Percentiles rank a stretch among this genome's conserved stretches.
Evolutionary conservation across 2,329 filamentous ascomycete genomes (phyloP).

Genomic region (Westerdykella sp.): DNA sequence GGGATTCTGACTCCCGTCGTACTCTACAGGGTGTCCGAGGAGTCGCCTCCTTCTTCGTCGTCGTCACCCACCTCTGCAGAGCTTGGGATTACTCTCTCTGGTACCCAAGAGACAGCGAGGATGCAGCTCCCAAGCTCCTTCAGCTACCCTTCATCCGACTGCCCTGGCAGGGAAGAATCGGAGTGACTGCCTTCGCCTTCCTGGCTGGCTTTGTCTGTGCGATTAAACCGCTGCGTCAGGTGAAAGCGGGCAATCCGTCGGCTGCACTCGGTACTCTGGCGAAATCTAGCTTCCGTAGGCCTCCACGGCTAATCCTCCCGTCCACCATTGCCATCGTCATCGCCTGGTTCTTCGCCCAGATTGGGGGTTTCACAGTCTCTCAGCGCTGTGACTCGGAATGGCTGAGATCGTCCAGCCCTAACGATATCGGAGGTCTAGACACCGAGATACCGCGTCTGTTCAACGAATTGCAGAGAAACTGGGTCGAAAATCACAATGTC

Average conservation of each 20-base stretch:
- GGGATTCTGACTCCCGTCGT: conserved; percentile 3
- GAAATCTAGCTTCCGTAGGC: conserved; percentile 50
- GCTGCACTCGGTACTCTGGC: conserved; percentile 45
- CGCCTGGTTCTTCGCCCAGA: conserved; percentile 46
- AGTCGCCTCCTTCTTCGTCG: conserved; percentile 49
- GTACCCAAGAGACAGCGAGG: conserved; percentile 40
- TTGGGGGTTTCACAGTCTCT: conserved; percentile 46
- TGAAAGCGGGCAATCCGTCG: conserved; percentile 41
- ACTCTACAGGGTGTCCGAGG: conserved; percentile 45
- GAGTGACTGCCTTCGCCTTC: conserved; percentile 52
- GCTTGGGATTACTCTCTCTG: conserved; percentile 50
- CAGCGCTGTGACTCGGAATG: conserved; percentile 48
- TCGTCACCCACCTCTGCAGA: conserved; percentile 48
- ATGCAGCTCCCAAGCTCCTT: conserved; percentile 41
- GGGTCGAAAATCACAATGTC: conserved; percentile 47
- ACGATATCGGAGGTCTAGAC: conserved; percentile 39
- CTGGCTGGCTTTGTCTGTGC: conserved; percentile 53
- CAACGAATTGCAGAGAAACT: conserved; percentile 43
- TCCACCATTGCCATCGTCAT: conserved; percentile 48
- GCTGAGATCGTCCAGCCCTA: conserved; percentile 47
- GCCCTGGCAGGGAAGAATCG: conserved; percentile 50
- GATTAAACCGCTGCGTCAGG: conserved; percentile 49
- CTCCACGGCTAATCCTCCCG: conserved; percentile 48
- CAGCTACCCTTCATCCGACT: conserved; percentile 51
- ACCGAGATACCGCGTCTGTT: conserved; percentile 43